Evolutionary conservation across 1,284 basidiomycete genomes (phyloP).

Genomic region (Ceratobasidium theobromae): DNA sequence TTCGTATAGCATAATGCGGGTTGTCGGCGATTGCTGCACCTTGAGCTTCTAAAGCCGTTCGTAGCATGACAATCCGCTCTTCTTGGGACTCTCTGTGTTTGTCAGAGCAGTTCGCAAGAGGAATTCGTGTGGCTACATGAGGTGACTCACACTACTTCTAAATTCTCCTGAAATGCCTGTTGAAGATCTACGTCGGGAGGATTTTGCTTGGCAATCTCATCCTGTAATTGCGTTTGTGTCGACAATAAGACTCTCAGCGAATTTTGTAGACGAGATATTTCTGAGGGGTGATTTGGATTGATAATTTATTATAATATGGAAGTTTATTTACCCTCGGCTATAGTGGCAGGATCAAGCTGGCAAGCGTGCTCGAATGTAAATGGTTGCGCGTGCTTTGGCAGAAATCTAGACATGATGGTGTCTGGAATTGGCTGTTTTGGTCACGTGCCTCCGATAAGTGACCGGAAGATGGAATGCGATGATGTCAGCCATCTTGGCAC

Average conservation of each 20-base stretch:
- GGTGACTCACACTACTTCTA: conserved; percentile 20
- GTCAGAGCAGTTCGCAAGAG: neutral
- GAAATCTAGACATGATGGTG: conserved; percentile 9
- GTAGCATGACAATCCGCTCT: conserved; percentile 32
- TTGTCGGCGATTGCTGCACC: conserved; percentile 32
- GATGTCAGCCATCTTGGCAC: neutral
- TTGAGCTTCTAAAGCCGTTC: conserved; percentile 29
- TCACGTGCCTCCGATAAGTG: no score
- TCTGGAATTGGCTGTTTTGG: neutral
- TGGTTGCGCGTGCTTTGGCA: conserved; percentile 28
- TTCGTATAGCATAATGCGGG: conserved; percentile 19
- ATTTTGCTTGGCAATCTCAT: conserved; percentile 11
- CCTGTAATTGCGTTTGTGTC: conserved; percentile 30
- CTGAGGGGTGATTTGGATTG: neutral
- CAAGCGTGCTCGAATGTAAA: conserved; percentile 30
- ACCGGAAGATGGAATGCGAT: neutral
- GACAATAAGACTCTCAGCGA: conserved; percentile 26
- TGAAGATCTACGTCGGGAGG: conserved; percentile 21
- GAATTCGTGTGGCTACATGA: neutral
- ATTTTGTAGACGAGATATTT: conserved; percentile 32
- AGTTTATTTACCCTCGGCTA: conserved; percentile 20
- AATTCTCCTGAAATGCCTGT: conserved; percentile 30
- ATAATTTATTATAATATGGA: neutral
- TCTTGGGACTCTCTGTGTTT: conserved; percentile 32
- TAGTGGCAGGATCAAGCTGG: conserved; percentile 31